Conservation (phyloP, 805 yeast genomes). For the Schwanniomyces occidentalis region DNA sequence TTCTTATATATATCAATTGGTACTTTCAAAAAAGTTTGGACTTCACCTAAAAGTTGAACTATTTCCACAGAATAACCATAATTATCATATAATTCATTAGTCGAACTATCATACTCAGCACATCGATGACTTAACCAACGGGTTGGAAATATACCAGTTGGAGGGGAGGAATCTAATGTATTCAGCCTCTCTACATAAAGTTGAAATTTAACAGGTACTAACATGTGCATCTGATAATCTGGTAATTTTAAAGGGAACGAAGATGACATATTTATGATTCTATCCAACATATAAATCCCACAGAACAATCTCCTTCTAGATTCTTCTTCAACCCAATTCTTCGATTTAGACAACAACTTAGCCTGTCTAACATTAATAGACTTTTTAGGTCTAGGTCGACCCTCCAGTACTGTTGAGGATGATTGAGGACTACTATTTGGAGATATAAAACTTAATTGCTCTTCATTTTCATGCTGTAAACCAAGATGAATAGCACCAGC, state of each 20-base stretch:
- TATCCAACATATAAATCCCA: slow-evolving; percentile 17
- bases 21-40: slow-evolving; percentile 10
- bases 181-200: too few species aligned
- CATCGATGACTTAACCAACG: too few species aligned
- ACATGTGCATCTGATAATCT: slow-evolving; percentile 14
- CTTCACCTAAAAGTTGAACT: slow-evolving; percentile 1
- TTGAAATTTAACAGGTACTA: too few species aligned
- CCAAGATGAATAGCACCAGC: slow-evolving; percentile 17
- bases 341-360: slow-evolving; percentile 7
- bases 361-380: slow-evolving; percentile 1
- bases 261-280: slow-evolving; percentile 12
- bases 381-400: background rate
- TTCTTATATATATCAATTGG: slow-evolving; percentile 16
- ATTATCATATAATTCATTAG: too few species aligned
- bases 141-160: too few species aligned
- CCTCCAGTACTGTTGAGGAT: slow-evolving; percentile 1
- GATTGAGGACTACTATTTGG: background rate
- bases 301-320: slow-evolving; percentile 11
- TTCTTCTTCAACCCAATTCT: slow-evolving; percentile 14
- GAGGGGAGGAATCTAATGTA: too few species aligned
- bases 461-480: slow-evolving; percentile 5
- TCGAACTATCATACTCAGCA: too few species aligned
- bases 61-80: slow-evolving; percentile 1
- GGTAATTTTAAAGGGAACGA: slow-evolving; percentile 13
- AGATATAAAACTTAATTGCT: slow-evolving; percentile 2